Percentiles rank a stretch among this genome's conserved stretches.
Conservation (phyloP, 805 yeast species). For the Wickerhamiella brachini region DNA sequence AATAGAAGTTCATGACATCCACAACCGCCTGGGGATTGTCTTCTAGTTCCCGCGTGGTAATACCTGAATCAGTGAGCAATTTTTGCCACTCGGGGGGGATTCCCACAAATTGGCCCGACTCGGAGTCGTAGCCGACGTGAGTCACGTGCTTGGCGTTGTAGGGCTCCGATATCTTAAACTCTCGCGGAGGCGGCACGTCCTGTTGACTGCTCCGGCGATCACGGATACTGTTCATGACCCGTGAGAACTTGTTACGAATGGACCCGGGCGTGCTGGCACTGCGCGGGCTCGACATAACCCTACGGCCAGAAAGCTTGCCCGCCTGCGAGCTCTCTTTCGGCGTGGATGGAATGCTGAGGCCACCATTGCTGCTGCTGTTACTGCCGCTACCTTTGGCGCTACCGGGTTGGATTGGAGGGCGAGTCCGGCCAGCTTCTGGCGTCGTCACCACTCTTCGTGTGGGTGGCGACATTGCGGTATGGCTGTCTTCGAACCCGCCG, state of each 20-base stretch:
- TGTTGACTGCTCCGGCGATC: background rate
- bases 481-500: background rate
- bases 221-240: slow-evolving; percentile 5
- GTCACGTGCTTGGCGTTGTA: slow-evolving; percentile 81
- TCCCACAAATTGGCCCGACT: slow-evolving; percentile 80
- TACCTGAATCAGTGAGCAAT: slow-evolving; percentile 72
- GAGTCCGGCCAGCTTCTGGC: background rate
- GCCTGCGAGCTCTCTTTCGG: background rate
- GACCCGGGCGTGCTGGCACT: background rate
- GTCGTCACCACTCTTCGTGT: background rate
- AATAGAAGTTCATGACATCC: slow-evolving; percentile 76
- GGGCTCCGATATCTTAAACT: slow-evolving; percentile 67
- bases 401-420: background rate
- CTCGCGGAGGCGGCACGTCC: background rate
- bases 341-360: background rate
- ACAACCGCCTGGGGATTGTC: slow-evolving; percentile 90
- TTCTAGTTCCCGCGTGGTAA: slow-evolving; percentile 73
- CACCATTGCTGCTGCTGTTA: background rate
- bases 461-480: background rate
- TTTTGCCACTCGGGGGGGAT: slow-evolving; percentile 89
- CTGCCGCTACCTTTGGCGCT: background rate
- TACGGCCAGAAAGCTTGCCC: background rate
- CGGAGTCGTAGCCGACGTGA: slow-evolving; percentile 83
- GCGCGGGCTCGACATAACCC: background rate
- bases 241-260: slow-evolving; percentile 1